Base-by-base conservation (phyloP, 2,329 filamentous ascomycete genomes). In the Xylariaceae sp. region DNA sequence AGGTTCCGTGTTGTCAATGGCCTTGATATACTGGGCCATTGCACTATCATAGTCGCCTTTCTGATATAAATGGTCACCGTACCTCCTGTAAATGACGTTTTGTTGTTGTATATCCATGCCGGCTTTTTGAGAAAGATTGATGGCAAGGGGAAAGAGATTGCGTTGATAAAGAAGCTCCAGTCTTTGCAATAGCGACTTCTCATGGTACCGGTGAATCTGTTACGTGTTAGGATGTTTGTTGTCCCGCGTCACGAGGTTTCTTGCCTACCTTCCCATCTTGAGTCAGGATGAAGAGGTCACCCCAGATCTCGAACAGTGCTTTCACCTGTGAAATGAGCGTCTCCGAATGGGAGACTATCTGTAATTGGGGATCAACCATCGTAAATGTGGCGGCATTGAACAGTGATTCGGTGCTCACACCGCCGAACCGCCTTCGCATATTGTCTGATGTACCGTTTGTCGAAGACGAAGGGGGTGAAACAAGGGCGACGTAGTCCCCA, bases 11-110 rank as follows among this genome's bases (percentile, higher is more conserved):
- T 89, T 94, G 67, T 96, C 92, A 55, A 99, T 96, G 0, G 95
- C 92, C 63, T 90, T 88, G 58, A 99, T 84, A 67, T 99, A 99
- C 70, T 97, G 94, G 64, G 95, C 87, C 95, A 99, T 99, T n/a
- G 95, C 92, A 6, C 89, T 94, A 67, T 99, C 94, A 66, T 92
- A 99, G 67, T 96, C 92, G 4, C 88, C 90, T 66, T 95, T 96
- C 61, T 95, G 89, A 65, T 99, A 97, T 3, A 97, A 73, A 65
- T 92, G 89, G 68, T 99, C 94, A 12, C 92, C 94, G 70, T 96
- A 97, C 68, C 87, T 92, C 54, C 92, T 85, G 67, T 92, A 95
- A 54, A 99, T 99, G 54, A 88, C 77, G 64, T 95, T 96, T 64
- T 95, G 89, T 69, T 96, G 89, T 44, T 86, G 76, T 2, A 76